phyloP scores from a whole-genome alignment of 2,329 filamentous ascomycete species.

The Fusarium pseudograminearum region DNA sequence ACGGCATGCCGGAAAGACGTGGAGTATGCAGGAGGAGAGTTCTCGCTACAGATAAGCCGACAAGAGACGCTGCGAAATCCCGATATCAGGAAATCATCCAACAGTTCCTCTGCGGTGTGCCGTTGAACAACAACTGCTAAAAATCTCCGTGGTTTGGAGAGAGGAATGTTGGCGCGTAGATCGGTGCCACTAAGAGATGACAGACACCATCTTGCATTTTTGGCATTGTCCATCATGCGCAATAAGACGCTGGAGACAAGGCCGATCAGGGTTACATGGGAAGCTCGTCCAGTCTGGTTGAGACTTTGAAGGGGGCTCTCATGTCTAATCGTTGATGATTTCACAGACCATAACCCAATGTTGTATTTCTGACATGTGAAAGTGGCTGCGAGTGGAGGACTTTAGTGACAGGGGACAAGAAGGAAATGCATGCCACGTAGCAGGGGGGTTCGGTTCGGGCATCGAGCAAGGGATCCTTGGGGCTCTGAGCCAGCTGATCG shows the following conservation, averaged over 20 bases:
- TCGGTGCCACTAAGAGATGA: conserved; percentile 7
- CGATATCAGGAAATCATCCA: not conserved
- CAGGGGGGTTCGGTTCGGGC: conserved; percentile 22
- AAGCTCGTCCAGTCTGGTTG: conserved; percentile 10
- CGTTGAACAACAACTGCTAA: conserved; percentile 2
- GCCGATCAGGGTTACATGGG: conserved; percentile 22
- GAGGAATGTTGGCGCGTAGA: conserved; percentile 38
- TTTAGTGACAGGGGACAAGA: conserved; percentile 30
- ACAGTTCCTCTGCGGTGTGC: not conserved
- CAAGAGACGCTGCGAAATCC: not conserved
- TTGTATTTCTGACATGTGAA: conserved; percentile 49
- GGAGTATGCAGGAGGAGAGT: not conserved
- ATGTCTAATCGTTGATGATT: conserved; percentile 20
- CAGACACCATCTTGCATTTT: conserved; percentile 22
- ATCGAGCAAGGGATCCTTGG: conserved; percentile 21
- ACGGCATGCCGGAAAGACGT: conserved; percentile 8
- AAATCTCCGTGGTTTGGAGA: conserved; percentile 4
- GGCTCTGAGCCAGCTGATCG: conserved; percentile 21
- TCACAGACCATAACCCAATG: not conserved
- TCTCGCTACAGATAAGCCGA: conserved; percentile 1
- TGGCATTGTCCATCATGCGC: conserved; percentile 25
- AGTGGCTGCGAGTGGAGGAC: conserved; percentile 46
- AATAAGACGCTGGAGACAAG: conserved; percentile 9
- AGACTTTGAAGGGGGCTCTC: conserved; percentile 21
- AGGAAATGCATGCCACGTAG: conserved; percentile 35